Base-by-base conservation (phyloP, 768 basidiomycete species). In the Lentinula raphanica region DNA sequence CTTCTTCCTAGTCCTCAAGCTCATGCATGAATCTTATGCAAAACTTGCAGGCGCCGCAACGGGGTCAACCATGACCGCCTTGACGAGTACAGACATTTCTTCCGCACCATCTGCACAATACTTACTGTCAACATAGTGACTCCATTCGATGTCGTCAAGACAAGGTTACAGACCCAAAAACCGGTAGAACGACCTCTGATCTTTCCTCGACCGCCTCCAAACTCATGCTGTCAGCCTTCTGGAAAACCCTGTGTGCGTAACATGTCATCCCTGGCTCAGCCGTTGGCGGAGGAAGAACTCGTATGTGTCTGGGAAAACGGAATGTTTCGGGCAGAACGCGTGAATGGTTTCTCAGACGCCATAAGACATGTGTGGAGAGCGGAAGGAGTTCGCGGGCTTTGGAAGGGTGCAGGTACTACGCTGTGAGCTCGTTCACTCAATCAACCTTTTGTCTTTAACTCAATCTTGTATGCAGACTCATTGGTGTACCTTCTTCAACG, bases 91-190 rank as follows among this genome's bases (percentile, higher is more conserved):
- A 73, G 4, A 9, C 17, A 28, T 19, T 27, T 17, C 51, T 32
- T 21, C 5, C 5, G 13, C 9, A 11, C n/a, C n/a, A n/a, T 44
- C 25, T 55, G 32, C 21, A 49, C 25, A 15, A 27, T 54, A 28
- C 56, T 64, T 32, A 59, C 63, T 36, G n/a, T 40, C 54, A 31
- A 31, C 58, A 9, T 68, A 98, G 96, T 99, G 97, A 98, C 96
- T 2, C 97, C 97, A 3, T 99, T 99, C 70, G 97, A 99, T 72
- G 94, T 99, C 56, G 82, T 98, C 64, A 98, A 98, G 72, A 98
- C 96, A 12, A 85, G 97, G 28, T 76, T 99, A 17, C 97, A 99
- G 71, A 98, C 97, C 0, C 94, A 91, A 69, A 87, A 87, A n/a
- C 75, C 79, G 21, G 70, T 70, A 67, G 74, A 70, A 60, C 76